Base-by-base conservation (phyloP, 257 asterid genomes). In the Hygrophila difformis region DNA sequence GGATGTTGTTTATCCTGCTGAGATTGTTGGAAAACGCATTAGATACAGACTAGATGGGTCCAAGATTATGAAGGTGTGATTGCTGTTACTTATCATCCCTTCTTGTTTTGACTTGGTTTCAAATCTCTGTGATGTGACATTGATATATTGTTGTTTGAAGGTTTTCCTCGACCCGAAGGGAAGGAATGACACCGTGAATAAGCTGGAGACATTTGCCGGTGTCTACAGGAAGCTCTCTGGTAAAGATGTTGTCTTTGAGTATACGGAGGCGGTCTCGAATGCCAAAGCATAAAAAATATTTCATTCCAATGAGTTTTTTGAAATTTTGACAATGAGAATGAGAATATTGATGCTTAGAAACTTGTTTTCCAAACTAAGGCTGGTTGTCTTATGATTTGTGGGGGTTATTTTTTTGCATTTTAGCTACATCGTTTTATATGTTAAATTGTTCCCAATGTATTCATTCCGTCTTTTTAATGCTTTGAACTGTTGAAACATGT, bases 21-120 rank as follows among this genome's bases (percentile, higher is more conserved):
- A 86, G 70, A 86, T 86, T 64, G 81, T 76, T 35, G 96, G 96
- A 5, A 79, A 82, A 40, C 82, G 94, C 8, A 51, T 51, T 28
- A 60, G 93, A 59, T 82, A 62, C 68, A 76, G 84, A 3, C 58
- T 86, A 1, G 93, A 86, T 67, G 96, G 96, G 54, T 70, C 96
- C 44, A 86, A 82, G 75, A 74, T 77, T 8, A 77, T 86, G 86
- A 86, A 86, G 93, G 96, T 79, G 96, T 79, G 41, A 3, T 15
- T 16, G 10, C 28, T 26, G 31, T 8, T 18, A 21, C 20, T 16
- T 35, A 4, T 14, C 12, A 17, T n/a, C 6, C 1, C 12, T 15
- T 11, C 0, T 19, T 42, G n/a, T 51, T 24, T 24, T 26, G 31
- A 0, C 5, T 34, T 0, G 39, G 1, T 36, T 6, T 39, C 15